These are phyloP conservation scores for Colletotrichum sp. DNA, from an alignment of 2,329 filamentous ascomycete species.

Conservation along the genomic window DNA sequence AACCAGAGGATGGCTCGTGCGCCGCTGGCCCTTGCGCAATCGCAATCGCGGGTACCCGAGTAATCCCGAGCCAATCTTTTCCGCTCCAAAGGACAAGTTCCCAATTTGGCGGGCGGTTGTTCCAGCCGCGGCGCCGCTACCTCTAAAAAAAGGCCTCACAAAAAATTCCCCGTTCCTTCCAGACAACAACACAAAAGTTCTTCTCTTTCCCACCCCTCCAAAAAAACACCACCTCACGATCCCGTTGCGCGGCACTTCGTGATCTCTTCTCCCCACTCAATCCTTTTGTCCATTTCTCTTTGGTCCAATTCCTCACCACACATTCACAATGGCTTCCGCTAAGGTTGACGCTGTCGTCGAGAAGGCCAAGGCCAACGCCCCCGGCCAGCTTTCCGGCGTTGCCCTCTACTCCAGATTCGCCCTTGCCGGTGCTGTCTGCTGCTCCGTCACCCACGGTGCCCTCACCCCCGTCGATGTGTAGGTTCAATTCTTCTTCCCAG, in stretches of 20 bases:
- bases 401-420: conserved; percentile 94
- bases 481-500: conserved; percentile 47
- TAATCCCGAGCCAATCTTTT: conserved; percentile 24
- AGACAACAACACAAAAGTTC: conserved; percentile 8
- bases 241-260: conserved; percentile 21
- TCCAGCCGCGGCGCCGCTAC: conserved; percentile 13
- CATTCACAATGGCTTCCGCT: conserved; percentile 49
- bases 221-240: conserved; percentile 12
- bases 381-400: conserved; percentile 54
- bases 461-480: conserved; percentile 99
- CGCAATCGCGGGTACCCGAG: conserved; percentile 20
- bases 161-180: conserved; percentile 11
- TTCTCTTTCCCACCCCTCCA: not conserved
- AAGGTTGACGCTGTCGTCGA: conserved; percentile 51
- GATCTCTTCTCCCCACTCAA: conserved; percentile 36
- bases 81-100: conserved; percentile 18
- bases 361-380: conserved; percentile 44
- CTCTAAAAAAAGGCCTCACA: conserved; percentile 24
- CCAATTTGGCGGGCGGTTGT: not conserved
- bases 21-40: not conserved
- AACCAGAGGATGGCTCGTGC: not conserved
- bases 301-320: conserved; percentile 20
- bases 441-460: conserved; percentile 94
- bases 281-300: conserved; percentile 29
- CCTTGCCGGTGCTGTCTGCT: conserved; percentile 97